Conservation (phyloP, 768 basidiomycete species). For the Auriscalpium vulgare region DNA sequence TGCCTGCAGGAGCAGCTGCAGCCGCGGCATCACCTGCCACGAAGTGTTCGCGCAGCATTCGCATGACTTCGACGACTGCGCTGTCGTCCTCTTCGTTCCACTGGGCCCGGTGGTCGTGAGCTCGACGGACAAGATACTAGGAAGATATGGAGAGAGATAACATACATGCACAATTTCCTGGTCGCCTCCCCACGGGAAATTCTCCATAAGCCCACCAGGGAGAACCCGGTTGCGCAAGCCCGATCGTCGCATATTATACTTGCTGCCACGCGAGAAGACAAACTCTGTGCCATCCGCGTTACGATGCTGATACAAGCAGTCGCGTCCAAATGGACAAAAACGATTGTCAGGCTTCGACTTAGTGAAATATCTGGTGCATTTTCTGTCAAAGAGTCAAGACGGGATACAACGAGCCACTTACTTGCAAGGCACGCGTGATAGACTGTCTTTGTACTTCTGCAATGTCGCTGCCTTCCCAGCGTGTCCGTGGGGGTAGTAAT, state of each 20-base stretch:
- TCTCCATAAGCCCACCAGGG: too few relatives aligned
- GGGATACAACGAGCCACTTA: constrained; percentile 24
- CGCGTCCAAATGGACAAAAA: constrained; percentile 70
- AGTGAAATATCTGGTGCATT: constrained; percentile 48
- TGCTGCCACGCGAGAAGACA: constrained; percentile 47
- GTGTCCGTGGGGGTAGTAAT: constrained; percentile 49
- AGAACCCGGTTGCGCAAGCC: neutral
- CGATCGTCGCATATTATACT: constrained; percentile 43
- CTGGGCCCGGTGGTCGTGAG: neutral
- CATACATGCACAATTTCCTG: too few relatives aligned
- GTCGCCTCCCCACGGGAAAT: too few relatives aligned
- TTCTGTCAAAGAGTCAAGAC: neutral
- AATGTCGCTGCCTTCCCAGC: constrained; percentile 43
- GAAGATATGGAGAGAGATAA: too few relatives aligned
- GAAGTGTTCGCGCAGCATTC: neutral
- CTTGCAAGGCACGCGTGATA: constrained; percentile 64
- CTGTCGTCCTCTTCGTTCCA: neutral
- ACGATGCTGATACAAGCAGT: constrained; percentile 74
- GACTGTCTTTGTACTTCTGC: constrained; percentile 61
- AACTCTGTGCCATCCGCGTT: constrained; percentile 59
- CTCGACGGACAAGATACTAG: neutral
- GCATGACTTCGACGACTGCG: neutral
- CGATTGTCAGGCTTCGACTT: constrained; percentile 39
- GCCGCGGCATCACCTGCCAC: neutral
- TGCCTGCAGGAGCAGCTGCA: neutral